Conservation (phyloP, 345 rosid genomes). For the Garcia nutans region DNA sequence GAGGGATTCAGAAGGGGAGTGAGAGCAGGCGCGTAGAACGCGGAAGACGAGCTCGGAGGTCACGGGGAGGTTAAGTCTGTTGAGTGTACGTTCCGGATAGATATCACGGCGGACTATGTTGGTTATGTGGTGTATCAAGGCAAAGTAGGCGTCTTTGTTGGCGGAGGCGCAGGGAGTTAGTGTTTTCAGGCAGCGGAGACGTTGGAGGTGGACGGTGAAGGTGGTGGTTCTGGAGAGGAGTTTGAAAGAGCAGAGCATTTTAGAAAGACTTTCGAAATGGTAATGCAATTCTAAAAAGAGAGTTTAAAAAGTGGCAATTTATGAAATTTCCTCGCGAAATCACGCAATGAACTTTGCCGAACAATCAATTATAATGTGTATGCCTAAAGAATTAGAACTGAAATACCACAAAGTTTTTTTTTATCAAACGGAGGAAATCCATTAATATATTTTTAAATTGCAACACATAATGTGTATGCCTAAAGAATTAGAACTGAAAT, state of each 20-base stretch:
- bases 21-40: constrained; percentile 74
- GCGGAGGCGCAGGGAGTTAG: background rate
- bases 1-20: constrained; percentile 62
- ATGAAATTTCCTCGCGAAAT: no score
- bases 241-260: background rate
- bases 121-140: constrained; percentile 75
- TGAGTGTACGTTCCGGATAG: constrained; percentile 74
- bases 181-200: constrained; percentile 8
- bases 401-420: no score
- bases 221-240: background rate
- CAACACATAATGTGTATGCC: no score
- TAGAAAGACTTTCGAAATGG: no score
- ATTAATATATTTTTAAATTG: no score
- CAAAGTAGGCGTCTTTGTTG: constrained; percentile 67
- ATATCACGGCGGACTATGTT: constrained; percentile 73
- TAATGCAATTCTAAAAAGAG: no score
- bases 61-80: constrained; percentile 42
- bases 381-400: no score
- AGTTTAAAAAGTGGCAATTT: no score
- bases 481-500: no score
- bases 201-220: background rate
- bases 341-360: no score
- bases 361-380: no score
- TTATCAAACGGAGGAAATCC: no score
- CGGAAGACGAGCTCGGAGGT: constrained; percentile 78